A percentile compares a stretch with the other conserved stretches of the same genome.
These are phyloP conservation scores for Saccharomyces pastorianus DNA, from an alignment of 1,139 yeast species.

Conservation along the genomic window DNA sequence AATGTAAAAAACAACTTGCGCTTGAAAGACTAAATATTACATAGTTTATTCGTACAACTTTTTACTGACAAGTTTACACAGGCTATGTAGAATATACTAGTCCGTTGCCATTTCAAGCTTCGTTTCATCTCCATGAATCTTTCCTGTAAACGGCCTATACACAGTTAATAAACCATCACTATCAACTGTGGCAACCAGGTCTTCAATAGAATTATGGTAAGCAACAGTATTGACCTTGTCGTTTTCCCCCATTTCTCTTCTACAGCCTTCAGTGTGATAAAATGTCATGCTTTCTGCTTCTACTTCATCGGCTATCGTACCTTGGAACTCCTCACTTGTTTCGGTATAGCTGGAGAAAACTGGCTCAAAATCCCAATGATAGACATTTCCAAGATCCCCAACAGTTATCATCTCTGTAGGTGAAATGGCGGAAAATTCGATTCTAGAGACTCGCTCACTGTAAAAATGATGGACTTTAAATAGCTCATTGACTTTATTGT, in stretches of 20 bases:
- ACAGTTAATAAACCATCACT: slow-evolving; percentile 27
- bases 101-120: neutral
- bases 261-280: slow-evolving; percentile 30
- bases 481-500: slow-evolving; percentile 10
- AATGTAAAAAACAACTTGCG: neutral
- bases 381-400: slow-evolving; percentile 28
- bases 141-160: slow-evolving; percentile 27
- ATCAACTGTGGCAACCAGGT: slow-evolving; percentile 25
- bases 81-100: neutral
- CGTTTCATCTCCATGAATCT: slow-evolving; percentile 12
- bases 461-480: slow-evolving; percentile 20
- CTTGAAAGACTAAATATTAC: neutral
- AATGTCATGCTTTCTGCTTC: slow-evolving; percentile 24
- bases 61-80: neutral
- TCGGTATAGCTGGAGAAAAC: neutral
- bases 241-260: slow-evolving; percentile 17
- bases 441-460: slow-evolving; percentile 21
- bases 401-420: slow-evolving; percentile 25
- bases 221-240: slow-evolving; percentile 22
- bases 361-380: slow-evolving; percentile 28
- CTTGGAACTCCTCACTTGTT: neutral
- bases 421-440: slow-evolving; percentile 21
- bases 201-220: slow-evolving; percentile 24
- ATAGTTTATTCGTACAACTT: neutral
- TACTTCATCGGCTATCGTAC: slow-evolving; percentile 11